Evolutionary conservation across 352 stramenopile species (phyloP).

Genomic region (Phytophthora europaea): DNA sequence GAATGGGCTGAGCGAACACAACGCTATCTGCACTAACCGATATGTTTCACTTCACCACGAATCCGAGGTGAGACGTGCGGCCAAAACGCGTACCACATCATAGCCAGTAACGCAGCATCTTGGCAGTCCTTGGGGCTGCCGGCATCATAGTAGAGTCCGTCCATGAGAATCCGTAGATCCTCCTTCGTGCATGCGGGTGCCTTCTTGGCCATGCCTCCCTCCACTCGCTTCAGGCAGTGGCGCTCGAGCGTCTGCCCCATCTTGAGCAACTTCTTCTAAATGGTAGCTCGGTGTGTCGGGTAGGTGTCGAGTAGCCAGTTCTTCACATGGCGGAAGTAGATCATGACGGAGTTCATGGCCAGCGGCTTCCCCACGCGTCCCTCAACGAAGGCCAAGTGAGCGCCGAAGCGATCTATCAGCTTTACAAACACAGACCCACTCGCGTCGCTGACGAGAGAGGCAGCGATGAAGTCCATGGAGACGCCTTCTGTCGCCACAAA

Average conservation of each 20-base stretch:
- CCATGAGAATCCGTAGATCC: too few relatives aligned
- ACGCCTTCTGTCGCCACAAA: too few relatives aligned
- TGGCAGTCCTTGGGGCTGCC: too few relatives aligned
- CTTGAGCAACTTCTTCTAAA: constrained; percentile 26
- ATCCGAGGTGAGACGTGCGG: too few relatives aligned
- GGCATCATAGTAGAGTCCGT: too few relatives aligned
- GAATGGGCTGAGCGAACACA: constrained; percentile 17
- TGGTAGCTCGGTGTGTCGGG: background rate
- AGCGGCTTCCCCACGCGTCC: background rate
- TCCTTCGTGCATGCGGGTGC: too few relatives aligned
- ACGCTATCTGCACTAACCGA: background rate
- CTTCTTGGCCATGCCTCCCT: background rate
- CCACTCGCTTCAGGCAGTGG: constrained; percentile 20
- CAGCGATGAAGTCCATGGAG: too few relatives aligned
- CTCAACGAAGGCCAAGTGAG: constrained; percentile 14
- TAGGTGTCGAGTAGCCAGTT: constrained; percentile 28
- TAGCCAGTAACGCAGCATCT: too few relatives aligned
- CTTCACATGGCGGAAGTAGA: constrained; percentile 28
- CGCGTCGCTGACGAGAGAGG: too few relatives aligned
- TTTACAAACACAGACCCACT: constrained; percentile 13
- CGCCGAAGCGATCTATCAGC: background rate
- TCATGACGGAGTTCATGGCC: constrained; percentile 18
- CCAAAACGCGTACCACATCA: too few relatives aligned
- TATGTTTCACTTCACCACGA: too few relatives aligned
- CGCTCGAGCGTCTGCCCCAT: constrained; percentile 19